Evolutionary conservation across 2,329 filamentous ascomycete genomes (phyloP).

Genomic region (Stemphylium lycopersici): DNA sequence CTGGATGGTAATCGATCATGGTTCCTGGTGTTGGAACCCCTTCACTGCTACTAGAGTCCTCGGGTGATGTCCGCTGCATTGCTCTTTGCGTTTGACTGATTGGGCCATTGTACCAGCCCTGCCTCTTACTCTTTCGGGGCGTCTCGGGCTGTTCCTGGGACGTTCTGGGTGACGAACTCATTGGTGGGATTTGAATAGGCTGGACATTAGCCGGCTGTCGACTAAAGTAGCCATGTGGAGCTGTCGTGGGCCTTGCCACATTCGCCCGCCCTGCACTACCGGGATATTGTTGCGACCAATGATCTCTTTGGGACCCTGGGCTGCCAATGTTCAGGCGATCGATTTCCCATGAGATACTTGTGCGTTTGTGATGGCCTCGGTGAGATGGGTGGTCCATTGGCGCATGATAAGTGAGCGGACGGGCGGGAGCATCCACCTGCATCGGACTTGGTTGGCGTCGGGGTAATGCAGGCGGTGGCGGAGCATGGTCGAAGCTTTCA

Average conservation of each 20-base stretch:
- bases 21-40: constrained; percentile 60
- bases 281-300: constrained; percentile 41
- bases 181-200: constrained; percentile 35
- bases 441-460: constrained; percentile 75
- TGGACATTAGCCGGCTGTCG: constrained; percentile 28
- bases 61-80: constrained; percentile 60
- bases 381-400: constrained; percentile 34
- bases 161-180: constrained; percentile 45
- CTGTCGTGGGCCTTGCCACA: constrained; percentile 42
- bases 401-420: constrained; percentile 47
- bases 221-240: constrained; percentile 46
- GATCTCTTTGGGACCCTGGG: constrained; percentile 47
- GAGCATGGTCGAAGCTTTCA: constrained; percentile 84
- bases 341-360: constrained; percentile 65
- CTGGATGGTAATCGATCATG: constrained; percentile 58
- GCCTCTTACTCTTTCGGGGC: constrained; percentile 67
- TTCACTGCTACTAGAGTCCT: constrained; percentile 62
- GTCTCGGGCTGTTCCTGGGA: constrained; percentile 54
- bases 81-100: constrained; percentile 36
- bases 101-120: constrained; percentile 73
- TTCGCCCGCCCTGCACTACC: constrained; percentile 27
- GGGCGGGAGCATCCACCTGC: constrained; percentile 69
- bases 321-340: constrained; percentile 69
- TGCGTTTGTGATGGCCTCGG: constrained; percentile 40
- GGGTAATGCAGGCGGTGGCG: constrained; percentile 65